These are phyloP conservation scores for Boletus smithii DNA, from an alignment of 1,284 basidiomycete species.

Conservation along the genomic window DNA sequence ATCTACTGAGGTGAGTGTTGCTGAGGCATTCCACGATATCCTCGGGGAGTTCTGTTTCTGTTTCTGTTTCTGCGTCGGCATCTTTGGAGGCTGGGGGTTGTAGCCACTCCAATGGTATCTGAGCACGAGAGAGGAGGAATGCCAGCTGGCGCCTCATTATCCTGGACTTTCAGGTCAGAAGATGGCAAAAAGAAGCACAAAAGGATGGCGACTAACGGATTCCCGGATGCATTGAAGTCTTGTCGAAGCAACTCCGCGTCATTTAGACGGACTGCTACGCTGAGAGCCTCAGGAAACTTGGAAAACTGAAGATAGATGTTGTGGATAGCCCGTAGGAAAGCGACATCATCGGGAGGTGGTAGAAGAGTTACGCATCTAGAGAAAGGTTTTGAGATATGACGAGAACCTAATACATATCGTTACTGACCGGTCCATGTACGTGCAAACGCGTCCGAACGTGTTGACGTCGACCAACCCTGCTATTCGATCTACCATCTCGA, in stretches of 20 bases:
- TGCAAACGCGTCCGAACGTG: slow-evolving; percentile 91
- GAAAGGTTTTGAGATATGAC: slow-evolving; percentile 12
- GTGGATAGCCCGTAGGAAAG: slow-evolving; percentile 90
- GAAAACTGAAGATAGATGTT: slow-evolving; percentile 86
- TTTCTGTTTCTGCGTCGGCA: no score
- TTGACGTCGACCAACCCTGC: slow-evolving; percentile 79
- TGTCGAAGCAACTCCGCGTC: slow-evolving; percentile 78
- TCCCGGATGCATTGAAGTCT: slow-evolving; percentile 86
- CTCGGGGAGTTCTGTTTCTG: slow-evolving; percentile 70
- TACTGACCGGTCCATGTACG: slow-evolving; percentile 92
- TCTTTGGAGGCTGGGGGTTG: slow-evolving; percentile 54
- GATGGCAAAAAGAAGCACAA: neutral
- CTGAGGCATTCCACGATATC: slow-evolving; percentile 84
- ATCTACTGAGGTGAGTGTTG: slow-evolving; percentile 78
- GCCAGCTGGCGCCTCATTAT: slow-evolving; percentile 96
- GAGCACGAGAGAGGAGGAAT: slow-evolving; percentile 89
- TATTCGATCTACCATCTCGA: slow-evolving; percentile 87
- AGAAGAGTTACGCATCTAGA: slow-evolving; percentile 86
- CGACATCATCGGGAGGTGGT: slow-evolving; percentile 89
- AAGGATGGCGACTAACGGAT: slow-evolving; percentile 55
- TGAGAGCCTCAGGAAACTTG: slow-evolving; percentile 90
- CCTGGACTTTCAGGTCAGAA: slow-evolving; percentile 38
- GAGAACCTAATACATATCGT: neutral
- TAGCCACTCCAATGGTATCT: slow-evolving; percentile 90
- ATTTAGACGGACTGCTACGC: slow-evolving; percentile 83